These are phyloP conservation scores for Malassezia slooffiae DNA, from an alignment of 1,284 basidiomycete species.

Conservation along the genomic window DNA sequence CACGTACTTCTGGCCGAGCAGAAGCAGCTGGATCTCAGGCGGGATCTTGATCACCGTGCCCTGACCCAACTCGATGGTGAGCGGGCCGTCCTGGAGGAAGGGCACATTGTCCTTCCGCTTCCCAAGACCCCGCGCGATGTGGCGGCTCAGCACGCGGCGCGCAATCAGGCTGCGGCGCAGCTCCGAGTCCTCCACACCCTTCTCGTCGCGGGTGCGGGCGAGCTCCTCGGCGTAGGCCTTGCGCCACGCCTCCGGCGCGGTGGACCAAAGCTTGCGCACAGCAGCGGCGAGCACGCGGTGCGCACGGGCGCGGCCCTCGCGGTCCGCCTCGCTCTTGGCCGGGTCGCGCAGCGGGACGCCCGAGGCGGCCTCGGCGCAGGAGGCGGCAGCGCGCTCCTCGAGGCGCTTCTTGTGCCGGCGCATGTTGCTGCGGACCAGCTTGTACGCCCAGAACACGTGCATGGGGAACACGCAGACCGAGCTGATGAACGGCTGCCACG, in stretches of 20 bases:
- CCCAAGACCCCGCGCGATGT: conserved; percentile 33
- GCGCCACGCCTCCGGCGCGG: conserved; percentile 40
- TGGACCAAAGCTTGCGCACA: conserved; percentile 37
- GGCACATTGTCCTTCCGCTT: conserved; percentile 23
- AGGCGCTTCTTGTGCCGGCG: conserved; percentile 24
- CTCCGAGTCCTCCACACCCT: conserved; percentile 17
- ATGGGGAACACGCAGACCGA: conserved; percentile 35
- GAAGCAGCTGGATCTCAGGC: conserved; percentile 23
- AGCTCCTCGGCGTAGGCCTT: conserved; percentile 14
- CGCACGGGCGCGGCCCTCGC: conserved; percentile 21
- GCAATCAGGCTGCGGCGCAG: conserved; percentile 22
- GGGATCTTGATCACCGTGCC: conserved; percentile 31
- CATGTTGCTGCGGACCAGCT: conserved; percentile 35
- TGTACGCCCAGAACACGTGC: conserved; percentile 45
- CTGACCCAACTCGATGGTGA: conserved; percentile 15
- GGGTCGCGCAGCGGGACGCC: too few species aligned
- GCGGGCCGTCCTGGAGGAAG: conserved; percentile 9
- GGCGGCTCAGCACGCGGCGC: conserved; percentile 29
- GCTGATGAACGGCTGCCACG: conserved; percentile 28
- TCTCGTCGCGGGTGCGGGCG: conserved; percentile 5
- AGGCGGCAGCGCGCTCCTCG: conserved; percentile 4
- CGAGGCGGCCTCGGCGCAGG: too few species aligned
- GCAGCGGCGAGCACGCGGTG: conserved; percentile 38
- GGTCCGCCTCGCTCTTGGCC: conserved; percentile 1
- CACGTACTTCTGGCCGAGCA: conserved; percentile 32